Conservation (phyloP, 1,284 basidiomycete species). For the Fomitiporia mediterranea region DNA sequence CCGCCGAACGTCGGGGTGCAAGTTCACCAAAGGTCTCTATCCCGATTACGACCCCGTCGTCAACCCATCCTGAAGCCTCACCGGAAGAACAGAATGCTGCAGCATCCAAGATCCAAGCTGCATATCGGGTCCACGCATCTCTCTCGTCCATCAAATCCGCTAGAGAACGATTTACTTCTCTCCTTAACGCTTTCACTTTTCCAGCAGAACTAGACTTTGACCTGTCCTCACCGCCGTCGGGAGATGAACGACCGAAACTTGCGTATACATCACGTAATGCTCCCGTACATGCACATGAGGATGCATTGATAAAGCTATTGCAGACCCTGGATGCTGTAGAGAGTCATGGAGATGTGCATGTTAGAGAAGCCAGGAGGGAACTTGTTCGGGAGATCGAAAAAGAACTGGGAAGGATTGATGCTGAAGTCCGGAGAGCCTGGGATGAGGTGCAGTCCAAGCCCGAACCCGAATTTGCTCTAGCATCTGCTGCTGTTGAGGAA, state of each 20-base stretch:
- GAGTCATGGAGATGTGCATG: slow-evolving; percentile 52
- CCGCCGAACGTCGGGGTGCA: not conserved
- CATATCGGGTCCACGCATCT: slow-evolving; percentile 18
- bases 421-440: slow-evolving; percentile 3
- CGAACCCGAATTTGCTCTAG: too few species aligned
- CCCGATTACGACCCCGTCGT: slow-evolving; percentile 5
- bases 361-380: slow-evolving; percentile 53
- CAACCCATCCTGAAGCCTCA: not conserved
- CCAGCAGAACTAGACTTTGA: slow-evolving; percentile 23
- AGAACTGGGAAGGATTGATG: slow-evolving; percentile 46
- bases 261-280: slow-evolving; percentile 43
- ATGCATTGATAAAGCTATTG: slow-evolving; percentile 55
- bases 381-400: slow-evolving; percentile 59
- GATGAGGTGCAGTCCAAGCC: not conserved
- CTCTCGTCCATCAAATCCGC: slow-evolving; percentile 1
- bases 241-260: slow-evolving; percentile 21
- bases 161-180: slow-evolving; percentile 25
- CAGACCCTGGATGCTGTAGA: slow-evolving; percentile 63
- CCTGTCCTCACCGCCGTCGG: not conserved
- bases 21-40: slow-evolving; percentile 3
- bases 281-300: slow-evolving; percentile 45
- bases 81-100: slow-evolving; percentile 8
- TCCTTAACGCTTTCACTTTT: slow-evolving; percentile 31
- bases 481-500: too few species aligned
- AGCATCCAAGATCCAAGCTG: slow-evolving; percentile 21